These are phyloP conservation scores for Conringia planisiliqua DNA, from an alignment of 345 rosid species.

Conservation along the genomic window DNA sequence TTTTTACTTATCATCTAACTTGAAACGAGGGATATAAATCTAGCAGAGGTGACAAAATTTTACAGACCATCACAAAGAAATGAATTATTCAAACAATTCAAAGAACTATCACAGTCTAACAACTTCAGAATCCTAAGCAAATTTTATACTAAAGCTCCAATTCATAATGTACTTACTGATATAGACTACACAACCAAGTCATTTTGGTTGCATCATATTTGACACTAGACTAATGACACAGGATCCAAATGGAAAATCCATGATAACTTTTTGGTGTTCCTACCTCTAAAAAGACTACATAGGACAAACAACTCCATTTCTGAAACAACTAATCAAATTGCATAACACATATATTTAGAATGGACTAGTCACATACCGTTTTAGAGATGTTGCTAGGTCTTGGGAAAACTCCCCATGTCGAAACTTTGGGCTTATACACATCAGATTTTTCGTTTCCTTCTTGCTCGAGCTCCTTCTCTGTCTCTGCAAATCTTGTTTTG, in stretches of 20 bases:
- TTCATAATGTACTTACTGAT: background rate
- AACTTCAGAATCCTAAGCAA: background rate
- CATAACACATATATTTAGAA: background rate
- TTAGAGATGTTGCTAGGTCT: constrained; percentile 84
- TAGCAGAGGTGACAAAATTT: background rate
- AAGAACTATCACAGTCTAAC: background rate
- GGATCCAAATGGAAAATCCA: background rate
- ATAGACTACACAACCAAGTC: background rate
- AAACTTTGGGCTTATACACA: constrained; percentile 81
- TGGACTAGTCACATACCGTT: constrained; percentile 42
- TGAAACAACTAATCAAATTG: background rate
- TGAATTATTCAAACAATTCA: background rate
- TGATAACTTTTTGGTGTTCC: background rate
- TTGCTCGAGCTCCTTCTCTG: constrained; percentile 36
- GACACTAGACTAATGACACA: background rate
- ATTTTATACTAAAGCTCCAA: background rate
- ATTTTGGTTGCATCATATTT: background rate
- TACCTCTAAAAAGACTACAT: background rate
- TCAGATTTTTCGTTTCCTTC: constrained; percentile 41
- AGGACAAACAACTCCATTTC: background rate
- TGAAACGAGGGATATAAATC: background rate
- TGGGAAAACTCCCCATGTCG: constrained; percentile 93
- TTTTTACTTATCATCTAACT: background rate
- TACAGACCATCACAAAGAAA: background rate
- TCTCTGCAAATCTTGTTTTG: constrained; percentile 46